These are phyloP conservation scores for Tinospora cordifolia DNA, from an alignment of 164 flowering plant species.

Conservation along the genomic window DNA sequence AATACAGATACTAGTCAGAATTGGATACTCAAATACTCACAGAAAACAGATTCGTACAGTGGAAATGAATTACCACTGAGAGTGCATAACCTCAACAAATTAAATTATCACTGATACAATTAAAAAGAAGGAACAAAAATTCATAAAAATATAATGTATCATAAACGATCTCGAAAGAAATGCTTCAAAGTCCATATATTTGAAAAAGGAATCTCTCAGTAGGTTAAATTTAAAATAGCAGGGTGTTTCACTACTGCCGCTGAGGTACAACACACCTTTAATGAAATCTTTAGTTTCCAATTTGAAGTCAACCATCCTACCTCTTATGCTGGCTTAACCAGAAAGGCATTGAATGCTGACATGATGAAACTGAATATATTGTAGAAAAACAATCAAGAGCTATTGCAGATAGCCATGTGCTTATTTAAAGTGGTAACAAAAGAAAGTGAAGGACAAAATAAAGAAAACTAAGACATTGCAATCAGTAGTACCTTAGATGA, in stretches of 20 bases:
- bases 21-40: neutral
- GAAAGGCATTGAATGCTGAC: neutral
- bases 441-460: neutral
- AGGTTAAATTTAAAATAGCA: neutral
- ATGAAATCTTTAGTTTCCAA: neutral
- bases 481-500: slow-evolving; percentile 69
- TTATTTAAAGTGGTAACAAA: neutral
- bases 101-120: neutral
- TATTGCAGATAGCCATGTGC: neutral
- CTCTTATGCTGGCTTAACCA: neutral
- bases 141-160: too few species aligned
- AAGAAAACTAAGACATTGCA: neutral
- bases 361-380: neutral
- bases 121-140: too few species aligned
- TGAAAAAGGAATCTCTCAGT: neutral
- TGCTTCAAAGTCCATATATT: neutral
- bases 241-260: neutral
- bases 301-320: neutral
- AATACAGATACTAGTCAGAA: slow-evolving; percentile 17
- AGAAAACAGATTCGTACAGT: neutral
- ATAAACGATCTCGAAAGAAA: neutral
- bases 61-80: neutral
- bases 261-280: neutral
- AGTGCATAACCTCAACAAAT: neutral
- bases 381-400: neutral